Evolutionary conservation across 108 stramenopile genomes (phyloP).

Genomic region (Tribonema minus): DNA sequence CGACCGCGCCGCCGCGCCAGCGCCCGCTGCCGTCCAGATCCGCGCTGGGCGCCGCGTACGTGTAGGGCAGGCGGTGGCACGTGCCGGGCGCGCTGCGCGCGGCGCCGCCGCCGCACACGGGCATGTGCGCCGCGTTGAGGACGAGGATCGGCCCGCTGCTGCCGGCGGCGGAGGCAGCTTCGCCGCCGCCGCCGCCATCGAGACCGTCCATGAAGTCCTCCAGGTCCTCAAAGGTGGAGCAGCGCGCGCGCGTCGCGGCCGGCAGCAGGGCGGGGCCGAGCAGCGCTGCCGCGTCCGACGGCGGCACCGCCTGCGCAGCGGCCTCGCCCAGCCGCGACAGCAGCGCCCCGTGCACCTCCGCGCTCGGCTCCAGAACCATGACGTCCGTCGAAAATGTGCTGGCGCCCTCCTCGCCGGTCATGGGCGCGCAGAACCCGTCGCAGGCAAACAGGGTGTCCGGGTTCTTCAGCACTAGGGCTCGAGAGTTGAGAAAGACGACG

Average conservation of each 20-base stretch:
- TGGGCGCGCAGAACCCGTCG: constrained; percentile 27
- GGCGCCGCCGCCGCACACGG: constrained; percentile 1
- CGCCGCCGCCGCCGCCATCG: background rate
- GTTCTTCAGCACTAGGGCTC: constrained; percentile 15
- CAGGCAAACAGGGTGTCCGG: constrained; percentile 33
- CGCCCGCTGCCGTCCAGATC: background rate
- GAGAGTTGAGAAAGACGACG: constrained; percentile 26
- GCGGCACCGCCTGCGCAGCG: background rate
- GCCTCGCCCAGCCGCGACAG: constrained; percentile 7
- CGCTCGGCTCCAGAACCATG: constrained; percentile 28
- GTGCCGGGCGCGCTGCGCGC: no score
- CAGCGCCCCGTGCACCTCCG: constrained; percentile 21
- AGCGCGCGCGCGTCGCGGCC: background rate
- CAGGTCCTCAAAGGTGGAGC: constrained; percentile 20
- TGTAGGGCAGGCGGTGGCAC: constrained; percentile 30
- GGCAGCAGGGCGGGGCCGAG: background rate
- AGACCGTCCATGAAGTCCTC: background rate
- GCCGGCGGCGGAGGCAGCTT: background rate
- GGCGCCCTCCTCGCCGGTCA: background rate
- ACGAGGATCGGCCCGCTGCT: constrained; percentile 11
- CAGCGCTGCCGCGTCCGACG: background rate
- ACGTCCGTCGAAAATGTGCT: constrained; percentile 5
- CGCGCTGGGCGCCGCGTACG: constrained; percentile 9
- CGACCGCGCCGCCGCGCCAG: background rate
- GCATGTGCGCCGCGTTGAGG: constrained; percentile 10